Conservation (phyloP, 75 land plant species). For the Cryptomeria japonica region DNA sequence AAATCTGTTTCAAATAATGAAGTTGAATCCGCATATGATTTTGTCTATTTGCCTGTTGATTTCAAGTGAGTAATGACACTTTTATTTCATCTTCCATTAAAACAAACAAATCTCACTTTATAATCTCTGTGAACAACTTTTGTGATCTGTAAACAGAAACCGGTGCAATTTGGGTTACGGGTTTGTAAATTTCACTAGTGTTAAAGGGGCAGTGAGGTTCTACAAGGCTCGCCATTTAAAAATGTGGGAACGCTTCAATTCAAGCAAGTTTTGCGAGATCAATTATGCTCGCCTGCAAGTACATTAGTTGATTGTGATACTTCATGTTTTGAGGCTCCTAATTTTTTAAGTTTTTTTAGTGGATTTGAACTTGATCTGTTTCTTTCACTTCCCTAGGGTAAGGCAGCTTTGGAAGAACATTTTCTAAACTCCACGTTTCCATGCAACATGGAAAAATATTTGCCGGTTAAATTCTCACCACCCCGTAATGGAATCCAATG, state of each 20-base stretch:
- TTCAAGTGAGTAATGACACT: constrained; percentile 42
- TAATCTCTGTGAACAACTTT: background rate
- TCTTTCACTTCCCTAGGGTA: background rate
- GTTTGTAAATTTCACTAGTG: constrained; percentile 50
- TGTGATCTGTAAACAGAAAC: constrained; percentile 19
- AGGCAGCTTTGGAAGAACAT: no score
- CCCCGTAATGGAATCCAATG: no score
- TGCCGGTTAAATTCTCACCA: no score
- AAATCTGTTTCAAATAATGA: constrained; percentile 12
- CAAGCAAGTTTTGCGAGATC: constrained; percentile 47
- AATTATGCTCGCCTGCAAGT: constrained; percentile 59
- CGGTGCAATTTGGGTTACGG: constrained; percentile 58
- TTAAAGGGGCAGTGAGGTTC: constrained; percentile 31
- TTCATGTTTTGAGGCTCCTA: no score
- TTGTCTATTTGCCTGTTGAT: constrained; percentile 73
- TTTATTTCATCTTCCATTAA: background rate
- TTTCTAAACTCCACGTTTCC: no score
- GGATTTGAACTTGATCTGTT: no score
- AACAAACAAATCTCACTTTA: background rate
- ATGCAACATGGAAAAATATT: no score
- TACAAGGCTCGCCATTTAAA: constrained; percentile 31
- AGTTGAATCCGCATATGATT: constrained; percentile 58
- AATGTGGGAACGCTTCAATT: constrained; percentile 41
- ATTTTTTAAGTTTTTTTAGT: no score
- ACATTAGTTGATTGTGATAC: no score